Evolutionary conservation across 148 eudicot species (phyloP), one percentile per base, ranked within the genome.

Genomic region (Nepenthes gracilis): DNA sequence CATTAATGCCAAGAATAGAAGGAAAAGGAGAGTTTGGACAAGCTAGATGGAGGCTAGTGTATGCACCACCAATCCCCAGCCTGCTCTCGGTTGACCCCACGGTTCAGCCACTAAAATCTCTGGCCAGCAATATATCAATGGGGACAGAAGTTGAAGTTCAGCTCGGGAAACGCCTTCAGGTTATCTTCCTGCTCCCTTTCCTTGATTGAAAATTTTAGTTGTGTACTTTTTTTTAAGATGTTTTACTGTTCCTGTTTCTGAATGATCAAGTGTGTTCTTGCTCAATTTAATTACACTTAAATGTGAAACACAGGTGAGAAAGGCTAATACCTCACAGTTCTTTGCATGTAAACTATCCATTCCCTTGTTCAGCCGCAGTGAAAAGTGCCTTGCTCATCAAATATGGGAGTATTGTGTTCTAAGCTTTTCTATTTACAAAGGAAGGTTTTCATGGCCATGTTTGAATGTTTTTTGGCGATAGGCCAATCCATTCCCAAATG

Each of bases 81-180:
- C 76, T 94, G 71, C 85, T 94, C 50, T 83, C 99, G n/a, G 93
- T 94, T 54, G 99, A 94, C 65, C 99, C 99, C 47, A 81, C 87
- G 1, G 85, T 81, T 36, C 97, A 94, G 77, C 99, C 99, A 66
- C 95, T 94, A 51, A 94, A 89, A 64, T 89, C 97, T 49, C 81
- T 94, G 3, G 97, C 99, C 49, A 94, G 88, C 83, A 94, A 83
- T 75, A 89, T 94, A 64, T 90, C 99, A 55, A 86, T 94, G 50
- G 99, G 99, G 38, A 90, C 99, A 5, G 99, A 94, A 80, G 95
- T 94, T 40, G 99, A 94, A 77, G 88, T 94, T 63, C 99, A 94
- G 81, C 92, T 94, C 8, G 99, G 99, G 61, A 94, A 94, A 69
- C 95, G 89, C 69, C 86, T 94, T 50, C 99, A 94, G 99, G 99